These are phyloP conservation scores for Claviceps cyperi DNA, from an alignment of 2,329 filamentous ascomycete genomes.

Conservation along the genomic window DNA sequence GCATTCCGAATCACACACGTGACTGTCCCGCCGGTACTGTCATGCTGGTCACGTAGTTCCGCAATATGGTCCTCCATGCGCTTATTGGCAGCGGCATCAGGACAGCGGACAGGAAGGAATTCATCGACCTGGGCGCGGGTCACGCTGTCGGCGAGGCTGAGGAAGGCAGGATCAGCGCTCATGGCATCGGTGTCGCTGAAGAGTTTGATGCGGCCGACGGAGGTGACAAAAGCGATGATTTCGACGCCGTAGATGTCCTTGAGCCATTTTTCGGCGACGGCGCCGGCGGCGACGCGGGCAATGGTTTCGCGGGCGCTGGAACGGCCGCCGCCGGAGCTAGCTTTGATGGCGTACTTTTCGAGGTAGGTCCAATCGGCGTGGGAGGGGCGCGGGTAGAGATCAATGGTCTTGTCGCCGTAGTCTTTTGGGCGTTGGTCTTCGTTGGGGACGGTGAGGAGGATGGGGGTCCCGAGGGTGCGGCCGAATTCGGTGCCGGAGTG, in stretches of 20 bases:
- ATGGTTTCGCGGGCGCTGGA: conserved; percentile 93
- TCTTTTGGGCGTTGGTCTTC: conserved; percentile 88
- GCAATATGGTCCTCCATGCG: conserved; percentile 72
- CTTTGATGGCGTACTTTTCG: conserved; percentile 93
- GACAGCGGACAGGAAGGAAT: conserved; percentile 78
- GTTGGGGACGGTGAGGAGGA: conserved; percentile 75
- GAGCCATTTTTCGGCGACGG: conserved; percentile 89
- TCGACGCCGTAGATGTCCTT: conserved; percentile 67
- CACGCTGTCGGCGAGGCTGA: conserved; percentile 57
- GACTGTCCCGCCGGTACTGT: conserved; percentile 89
- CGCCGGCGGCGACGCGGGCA: conserved; percentile 77
- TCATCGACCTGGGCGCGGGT: conserved; percentile 65
- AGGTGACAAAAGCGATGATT: conserved; percentile 81
- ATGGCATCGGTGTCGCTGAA: conserved; percentile 22
- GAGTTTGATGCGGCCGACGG: conserved; percentile 48
- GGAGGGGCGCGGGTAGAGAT: conserved; percentile 76
- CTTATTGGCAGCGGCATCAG: conserved; percentile 45
- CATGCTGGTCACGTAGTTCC: conserved; percentile 59
- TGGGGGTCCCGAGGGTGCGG: conserved; percentile 78
- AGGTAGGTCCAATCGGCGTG: conserved; percentile 97
- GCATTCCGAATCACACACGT: conserved; percentile 84
- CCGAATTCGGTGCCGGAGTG: conserved; percentile 88
- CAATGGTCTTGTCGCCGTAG: conserved; percentile 81
- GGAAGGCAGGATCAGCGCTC: conserved; percentile 69
- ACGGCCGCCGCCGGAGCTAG: conserved; percentile 76